Evolutionary conservation across 345 rosid species (phyloP).

Genomic region (Hibiscus syriacus): DNA sequence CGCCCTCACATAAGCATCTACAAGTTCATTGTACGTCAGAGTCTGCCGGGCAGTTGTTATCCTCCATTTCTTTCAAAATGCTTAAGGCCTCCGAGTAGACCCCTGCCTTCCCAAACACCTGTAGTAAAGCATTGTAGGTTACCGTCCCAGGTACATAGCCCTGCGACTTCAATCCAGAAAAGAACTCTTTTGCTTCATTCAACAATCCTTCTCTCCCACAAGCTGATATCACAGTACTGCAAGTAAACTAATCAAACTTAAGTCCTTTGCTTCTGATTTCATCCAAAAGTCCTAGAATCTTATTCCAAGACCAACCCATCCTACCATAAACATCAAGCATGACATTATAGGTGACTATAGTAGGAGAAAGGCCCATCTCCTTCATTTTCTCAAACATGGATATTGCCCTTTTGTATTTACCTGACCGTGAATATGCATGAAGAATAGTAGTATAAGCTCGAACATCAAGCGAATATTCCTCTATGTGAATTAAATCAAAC

Average conservation of each 20-base stretch:
- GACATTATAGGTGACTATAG: too few relatives aligned
- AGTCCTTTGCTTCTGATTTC: constrained; percentile 61
- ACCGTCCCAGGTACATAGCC: constrained; percentile 79
- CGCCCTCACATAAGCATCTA: constrained; percentile 77
- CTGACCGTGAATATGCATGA: constrained; percentile 51
- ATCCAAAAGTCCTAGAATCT: constrained; percentile 49
- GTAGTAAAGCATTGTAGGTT: constrained; percentile 67
- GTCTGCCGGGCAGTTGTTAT: constrained; percentile 53
- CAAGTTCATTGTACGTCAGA: constrained; percentile 78
- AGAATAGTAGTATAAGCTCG: constrained; percentile 75
- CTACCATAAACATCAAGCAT: too few relatives aligned
- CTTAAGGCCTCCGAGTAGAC: constrained; percentile 57
- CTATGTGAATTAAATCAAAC: constrained; percentile 56
- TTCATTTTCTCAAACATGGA: too few relatives aligned
- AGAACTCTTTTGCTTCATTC: too few relatives aligned
- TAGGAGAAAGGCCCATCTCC: too few relatives aligned
- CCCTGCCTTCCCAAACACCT: constrained; percentile 79
- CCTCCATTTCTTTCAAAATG: constrained; percentile 84
- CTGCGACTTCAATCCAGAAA: constrained; percentile 48
- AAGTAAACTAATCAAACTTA: constrained; percentile 73
- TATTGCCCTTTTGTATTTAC: constrained; percentile 53
- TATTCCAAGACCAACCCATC: constrained; percentile 79
- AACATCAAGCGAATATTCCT: constrained; percentile 52
- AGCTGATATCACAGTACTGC: constrained; percentile 83
- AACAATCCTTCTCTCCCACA: constrained; percentile 86